Base-by-base conservation (phyloP, 2,329 filamentous ascomycete species). In the Cercospora zeina region DNA sequence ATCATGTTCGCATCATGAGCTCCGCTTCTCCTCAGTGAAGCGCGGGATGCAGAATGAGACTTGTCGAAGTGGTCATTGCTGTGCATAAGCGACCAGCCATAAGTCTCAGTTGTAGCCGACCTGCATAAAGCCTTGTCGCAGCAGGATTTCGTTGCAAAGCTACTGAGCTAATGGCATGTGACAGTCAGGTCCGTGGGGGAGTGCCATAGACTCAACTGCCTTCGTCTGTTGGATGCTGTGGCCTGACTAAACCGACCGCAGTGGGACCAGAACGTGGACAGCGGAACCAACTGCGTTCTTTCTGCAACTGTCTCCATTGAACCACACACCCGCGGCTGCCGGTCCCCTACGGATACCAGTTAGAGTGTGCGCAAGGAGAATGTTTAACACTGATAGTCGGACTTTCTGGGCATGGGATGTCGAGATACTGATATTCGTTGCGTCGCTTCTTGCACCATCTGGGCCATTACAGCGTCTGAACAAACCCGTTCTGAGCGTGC, bases 1-100 rank as follows among this genome's bases (percentile, higher is more conserved):
- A 59, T 51, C 56, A 59, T 59, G 19, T 7, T 59, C 45, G 47
- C 56, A 59, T 59, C 56, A 59, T 53, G 34, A 53, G 45, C 55
- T 56, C 55, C 39, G 21, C 55, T 27, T 58, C 55, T 58, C 27
- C 39, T 42, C 39, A 49, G 33, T 39, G n/a, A 42, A 9, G 34
- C 34, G 33, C 34, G 24, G 21, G 27, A 21, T 33, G 24, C 11
- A 27, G 10, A 34, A 16, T 6, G 6, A 31, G 34, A 42, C 21
- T 45, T 27, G 36, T 56, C 27, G 49, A 34, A 45, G 24, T 33
- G 54, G 34, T 42, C 21, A 31, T 37, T 16, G 24, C 9, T 30
- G 37, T 56, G 54, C 54, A 56, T 56, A 56, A 56, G 54, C 54
- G 54, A 56, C 37, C 36, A 34, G 49, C 49, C 49, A 53, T 34